Conservation (phyloP, 1,284 basidiomycete species). For the Porogramme epimiltina region DNA sequence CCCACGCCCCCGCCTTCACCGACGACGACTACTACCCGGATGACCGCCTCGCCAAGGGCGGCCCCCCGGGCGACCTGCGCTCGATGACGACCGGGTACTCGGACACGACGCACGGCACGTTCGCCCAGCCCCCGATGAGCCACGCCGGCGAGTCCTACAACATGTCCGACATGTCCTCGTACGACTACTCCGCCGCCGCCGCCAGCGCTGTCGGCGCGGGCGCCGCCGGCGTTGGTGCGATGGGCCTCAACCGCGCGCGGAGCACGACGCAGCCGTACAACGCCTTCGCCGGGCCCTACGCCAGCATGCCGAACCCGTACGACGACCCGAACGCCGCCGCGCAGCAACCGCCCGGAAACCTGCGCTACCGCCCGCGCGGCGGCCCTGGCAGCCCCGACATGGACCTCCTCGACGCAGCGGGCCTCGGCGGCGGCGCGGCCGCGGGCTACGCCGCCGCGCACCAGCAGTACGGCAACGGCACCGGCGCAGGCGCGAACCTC, state of each 20-base stretch:
- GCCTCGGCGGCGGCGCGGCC: slow-evolving; percentile 22
- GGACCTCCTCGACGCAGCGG: slow-evolving; percentile 28
- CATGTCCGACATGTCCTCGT: slow-evolving; percentile 49
- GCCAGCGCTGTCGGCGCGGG: slow-evolving; percentile 27
- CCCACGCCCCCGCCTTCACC: slow-evolving; percentile 50
- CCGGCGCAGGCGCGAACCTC: slow-evolving; percentile 17
- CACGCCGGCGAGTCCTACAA: slow-evolving; percentile 42
- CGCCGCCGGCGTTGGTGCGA: slow-evolving; percentile 33
- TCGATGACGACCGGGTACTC: slow-evolving; percentile 45
- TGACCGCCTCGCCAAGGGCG: slow-evolving; percentile 22
- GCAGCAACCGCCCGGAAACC: slow-evolving; percentile 10
- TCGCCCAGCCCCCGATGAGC: slow-evolving; percentile 49
- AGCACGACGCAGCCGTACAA: slow-evolving; percentile 35
- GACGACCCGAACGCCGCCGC: slow-evolving; percentile 13
- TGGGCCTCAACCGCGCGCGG: slow-evolving; percentile 30
- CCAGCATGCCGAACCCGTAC: slow-evolving; percentile 21
- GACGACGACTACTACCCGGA: slow-evolving; percentile 45
- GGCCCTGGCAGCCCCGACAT: slow-evolving; percentile 4
- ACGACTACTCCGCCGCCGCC: slow-evolving; percentile 33
- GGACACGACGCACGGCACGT: slow-evolving; percentile 65
- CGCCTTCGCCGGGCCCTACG: slow-evolving; percentile 33
- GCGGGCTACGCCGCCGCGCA: slow-evolving; percentile 29
- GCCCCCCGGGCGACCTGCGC: slow-evolving; percentile 17
- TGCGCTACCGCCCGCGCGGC: slow-evolving; percentile 14
- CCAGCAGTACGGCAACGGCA: slow-evolving; percentile 4